Evolutionary conservation across 495 filamentous ascomycete species (phyloP).

Genomic region (Usnea hakonensis): DNA sequence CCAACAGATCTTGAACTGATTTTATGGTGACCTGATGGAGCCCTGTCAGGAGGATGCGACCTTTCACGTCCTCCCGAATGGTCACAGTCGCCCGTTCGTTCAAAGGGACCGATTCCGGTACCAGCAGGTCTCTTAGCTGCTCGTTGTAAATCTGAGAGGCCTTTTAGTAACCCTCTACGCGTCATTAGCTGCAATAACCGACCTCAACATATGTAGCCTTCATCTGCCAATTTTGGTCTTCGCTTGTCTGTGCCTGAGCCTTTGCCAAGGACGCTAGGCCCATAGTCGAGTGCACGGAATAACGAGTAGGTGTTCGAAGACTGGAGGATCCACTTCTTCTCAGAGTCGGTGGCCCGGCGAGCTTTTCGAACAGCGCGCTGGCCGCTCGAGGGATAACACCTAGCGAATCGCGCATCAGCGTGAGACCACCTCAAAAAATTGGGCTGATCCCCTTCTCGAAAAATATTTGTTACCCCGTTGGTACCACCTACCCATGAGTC

Average conservation of each 20-base stretch:
- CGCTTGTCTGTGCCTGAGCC: slow-evolving; percentile 19
- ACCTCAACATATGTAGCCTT: slow-evolving; percentile 96
- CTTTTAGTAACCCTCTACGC: slow-evolving; percentile 16
- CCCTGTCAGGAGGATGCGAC: slow-evolving; percentile 88
- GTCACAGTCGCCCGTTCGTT: slow-evolving; percentile 67
- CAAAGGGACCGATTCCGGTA: slow-evolving; percentile 62
- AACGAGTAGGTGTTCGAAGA: slow-evolving; percentile 71
- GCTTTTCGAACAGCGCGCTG: slow-evolving; percentile 75
- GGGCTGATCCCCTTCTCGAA: background rate
- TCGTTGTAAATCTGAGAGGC: slow-evolving; percentile 83
- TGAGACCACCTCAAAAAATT: background rate
- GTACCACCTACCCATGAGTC: slow-evolving; percentile 67
- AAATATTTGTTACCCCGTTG: background rate
- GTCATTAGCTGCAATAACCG: slow-evolving; percentile 16
- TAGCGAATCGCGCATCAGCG: slow-evolving; percentile 30
- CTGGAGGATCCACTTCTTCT: slow-evolving; percentile 65
- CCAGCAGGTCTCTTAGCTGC: slow-evolving; percentile 79
- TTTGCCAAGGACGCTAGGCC: slow-evolving; percentile 45
- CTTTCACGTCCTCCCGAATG: slow-evolving; percentile 84
- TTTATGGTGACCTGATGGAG: slow-evolving; percentile 83
- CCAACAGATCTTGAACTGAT: slow-evolving; percentile 84
- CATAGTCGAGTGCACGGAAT: slow-evolving; percentile 55
- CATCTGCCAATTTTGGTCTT: slow-evolving; percentile 82
- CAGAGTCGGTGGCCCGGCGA: slow-evolving; percentile 51
- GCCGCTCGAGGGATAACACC: slow-evolving; percentile 93